phyloP scores from a whole-genome alignment of 148 eudicot species.

The Camellia lanceoleosa region DNA sequence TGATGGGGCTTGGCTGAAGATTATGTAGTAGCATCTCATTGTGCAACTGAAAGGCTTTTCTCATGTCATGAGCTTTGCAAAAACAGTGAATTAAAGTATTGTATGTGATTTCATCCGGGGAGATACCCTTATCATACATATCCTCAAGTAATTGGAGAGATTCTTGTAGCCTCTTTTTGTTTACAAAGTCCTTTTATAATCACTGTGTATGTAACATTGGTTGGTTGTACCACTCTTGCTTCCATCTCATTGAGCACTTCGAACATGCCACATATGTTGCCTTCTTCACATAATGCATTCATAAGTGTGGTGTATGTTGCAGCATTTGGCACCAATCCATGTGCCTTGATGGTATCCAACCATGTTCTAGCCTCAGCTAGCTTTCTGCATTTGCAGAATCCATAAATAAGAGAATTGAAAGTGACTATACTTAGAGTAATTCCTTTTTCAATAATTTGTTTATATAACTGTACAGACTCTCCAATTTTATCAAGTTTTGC shows the following conservation, averaged over 20 bases:
- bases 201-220: constrained; percentile 71
- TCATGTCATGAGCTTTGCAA: constrained; percentile 44
- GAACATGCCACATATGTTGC: constrained; percentile 35
- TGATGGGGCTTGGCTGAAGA: constrained; percentile 55
- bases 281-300: constrained; percentile 57
- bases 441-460: constrained; percentile 46
- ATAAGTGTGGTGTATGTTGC: constrained; percentile 75
- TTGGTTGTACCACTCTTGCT: constrained; percentile 45
- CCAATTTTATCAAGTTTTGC: constrained; percentile 51
- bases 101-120: constrained; percentile 66
- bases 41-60: constrained; percentile 47
- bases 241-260: constrained; percentile 59
- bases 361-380: constrained; percentile 50
- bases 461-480: constrained; percentile 54
- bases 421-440: constrained; percentile 64
- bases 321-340: constrained; percentile 55
- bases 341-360: constrained; percentile 39
- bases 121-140: constrained; percentile 52
- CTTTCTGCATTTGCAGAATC: constrained; percentile 55
- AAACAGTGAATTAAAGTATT: constrained; percentile 68
- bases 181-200: constrained; percentile 63
- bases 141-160: constrained; percentile 39
- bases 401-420: constrained; percentile 76
- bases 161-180: constrained; percentile 42
- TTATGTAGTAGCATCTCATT: constrained; percentile 46